These are phyloP conservation scores for Euclidium syriacum DNA, from an alignment of 345 rosid species.

Conservation along the genomic window DNA sequence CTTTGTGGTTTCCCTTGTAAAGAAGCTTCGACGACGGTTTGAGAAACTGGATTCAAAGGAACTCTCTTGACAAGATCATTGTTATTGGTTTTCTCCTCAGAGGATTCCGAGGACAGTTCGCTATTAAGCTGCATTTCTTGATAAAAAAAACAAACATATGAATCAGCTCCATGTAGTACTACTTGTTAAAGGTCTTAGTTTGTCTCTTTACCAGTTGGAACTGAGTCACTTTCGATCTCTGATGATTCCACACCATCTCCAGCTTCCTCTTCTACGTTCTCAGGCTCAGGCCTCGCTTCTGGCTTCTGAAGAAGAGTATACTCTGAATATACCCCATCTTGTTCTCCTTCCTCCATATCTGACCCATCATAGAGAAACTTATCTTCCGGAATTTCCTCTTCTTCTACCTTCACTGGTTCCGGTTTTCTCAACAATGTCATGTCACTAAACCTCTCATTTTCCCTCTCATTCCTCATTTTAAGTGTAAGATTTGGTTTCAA, in stretches of 20 bases:
- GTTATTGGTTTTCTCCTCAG: slow-evolving; percentile 26
- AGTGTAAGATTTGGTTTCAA: slow-evolving; percentile 64
- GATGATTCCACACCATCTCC: slow-evolving; percentile 20
- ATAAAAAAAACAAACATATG: slow-evolving; percentile 30
- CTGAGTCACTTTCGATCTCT: slow-evolving; percentile 15
- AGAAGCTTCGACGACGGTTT: slow-evolving; percentile 32
- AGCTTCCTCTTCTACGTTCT: slow-evolving; percentile 19
- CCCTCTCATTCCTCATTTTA: slow-evolving; percentile 49
- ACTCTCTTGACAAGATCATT: slow-evolving; percentile 25
- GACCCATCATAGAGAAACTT: slow-evolving; percentile 6
- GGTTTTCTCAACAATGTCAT: slow-evolving; percentile 74
- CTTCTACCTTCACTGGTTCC: slow-evolving; percentile 30
- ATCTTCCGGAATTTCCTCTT: slow-evolving; percentile 23
- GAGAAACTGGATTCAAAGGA: slow-evolving; percentile 27
- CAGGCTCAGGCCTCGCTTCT: slow-evolving; percentile 23
- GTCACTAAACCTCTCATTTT: slow-evolving; percentile 66
- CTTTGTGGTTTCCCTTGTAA: slow-evolving; percentile 68
- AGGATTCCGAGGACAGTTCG: slow-evolving; percentile 22
- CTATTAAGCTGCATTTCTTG: slow-evolving; percentile 57
- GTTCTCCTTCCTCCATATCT: slow-evolving; percentile 18
- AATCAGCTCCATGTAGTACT: slow-evolving; percentile 14
- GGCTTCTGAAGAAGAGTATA: slow-evolving; percentile 55
- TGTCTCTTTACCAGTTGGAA: slow-evolving; percentile 7
- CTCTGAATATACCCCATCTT: slow-evolving; percentile 30
- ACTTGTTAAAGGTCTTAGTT: background rate